These are phyloP conservation scores for Populus simonii DNA, from an alignment of 345 rosid genomes.

Conservation along the genomic window DNA sequence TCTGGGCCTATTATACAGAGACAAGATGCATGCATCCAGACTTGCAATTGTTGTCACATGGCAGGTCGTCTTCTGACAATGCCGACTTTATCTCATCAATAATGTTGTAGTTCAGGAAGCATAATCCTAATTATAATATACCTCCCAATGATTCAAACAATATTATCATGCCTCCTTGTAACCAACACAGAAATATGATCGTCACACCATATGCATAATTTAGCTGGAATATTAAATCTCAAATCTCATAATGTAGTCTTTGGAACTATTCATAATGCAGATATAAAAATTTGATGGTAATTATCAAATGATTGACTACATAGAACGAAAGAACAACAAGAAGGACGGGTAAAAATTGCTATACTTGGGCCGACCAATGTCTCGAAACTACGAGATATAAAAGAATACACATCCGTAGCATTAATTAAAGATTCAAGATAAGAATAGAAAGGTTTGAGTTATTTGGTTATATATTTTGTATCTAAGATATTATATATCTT, in stretches of 20 bases:
- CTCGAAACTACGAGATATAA: too few relatives aligned
- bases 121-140: neutral
- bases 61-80: neutral
- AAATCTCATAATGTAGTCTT: neutral
- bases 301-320: too few relatives aligned
- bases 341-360: too few relatives aligned
- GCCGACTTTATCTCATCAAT: neutral
- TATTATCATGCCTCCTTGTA: neutral
- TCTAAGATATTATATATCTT: too few relatives aligned
- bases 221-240: neutral
- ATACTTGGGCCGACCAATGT: too few relatives aligned
- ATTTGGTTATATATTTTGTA: too few relatives aligned
- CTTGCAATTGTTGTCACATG: neutral
- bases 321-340: too few relatives aligned
- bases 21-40: neutral
- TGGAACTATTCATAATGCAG: neutral
- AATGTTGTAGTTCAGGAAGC: neutral
- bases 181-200: neutral
- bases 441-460: too few relatives aligned
- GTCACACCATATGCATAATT: neutral
- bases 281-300: too few relatives aligned
- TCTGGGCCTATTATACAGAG: neutral
- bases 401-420: too few relatives aligned
- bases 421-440: too few relatives aligned
- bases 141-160: neutral